Evolutionary conservation across 345 rosid species (phyloP).

Genomic region (Gossypium ekmanianum): DNA sequence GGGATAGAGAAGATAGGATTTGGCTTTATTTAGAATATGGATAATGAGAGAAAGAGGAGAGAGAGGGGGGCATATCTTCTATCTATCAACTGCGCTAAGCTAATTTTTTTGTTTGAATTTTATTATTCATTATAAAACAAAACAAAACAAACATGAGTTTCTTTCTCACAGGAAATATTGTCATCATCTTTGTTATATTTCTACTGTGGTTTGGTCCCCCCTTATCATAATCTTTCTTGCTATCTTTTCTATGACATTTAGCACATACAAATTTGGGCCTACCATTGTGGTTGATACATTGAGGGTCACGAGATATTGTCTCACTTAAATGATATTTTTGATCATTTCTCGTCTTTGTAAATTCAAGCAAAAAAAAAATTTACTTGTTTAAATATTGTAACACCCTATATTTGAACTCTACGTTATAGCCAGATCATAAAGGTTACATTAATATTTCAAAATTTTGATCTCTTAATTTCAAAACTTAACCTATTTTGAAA

Average conservation of each 20-base stretch:
- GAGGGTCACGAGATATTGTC: neutral
- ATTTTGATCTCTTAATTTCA: no score
- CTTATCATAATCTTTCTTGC: neutral
- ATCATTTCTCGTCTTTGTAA: no score
- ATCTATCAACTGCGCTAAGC: neutral
- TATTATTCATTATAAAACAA: neutral
- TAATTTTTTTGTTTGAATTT: neutral
- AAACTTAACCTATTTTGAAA: no score
- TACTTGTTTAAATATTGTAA: neutral
- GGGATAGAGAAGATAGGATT: neutral
- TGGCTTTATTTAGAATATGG: neutral
- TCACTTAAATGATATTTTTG: no score
- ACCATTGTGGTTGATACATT: neutral
- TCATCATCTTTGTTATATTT: neutral
- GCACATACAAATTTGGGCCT: slow-evolving; percentile 6
- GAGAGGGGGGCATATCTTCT: neutral
- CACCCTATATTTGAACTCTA: no score
- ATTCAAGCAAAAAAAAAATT: no score
- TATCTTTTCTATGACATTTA: neutral
- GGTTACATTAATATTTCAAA: no score
- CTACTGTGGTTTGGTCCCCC: slow-evolving; percentile 15
- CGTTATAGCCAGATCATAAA: no score
- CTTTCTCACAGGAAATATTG: neutral
- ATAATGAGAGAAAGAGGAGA: neutral
- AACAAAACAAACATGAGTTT: neutral